phyloP scores from a whole-genome alignment of 2,329 filamentous ascomycete species.

The Pseudogymnoascus sp. region DNA sequence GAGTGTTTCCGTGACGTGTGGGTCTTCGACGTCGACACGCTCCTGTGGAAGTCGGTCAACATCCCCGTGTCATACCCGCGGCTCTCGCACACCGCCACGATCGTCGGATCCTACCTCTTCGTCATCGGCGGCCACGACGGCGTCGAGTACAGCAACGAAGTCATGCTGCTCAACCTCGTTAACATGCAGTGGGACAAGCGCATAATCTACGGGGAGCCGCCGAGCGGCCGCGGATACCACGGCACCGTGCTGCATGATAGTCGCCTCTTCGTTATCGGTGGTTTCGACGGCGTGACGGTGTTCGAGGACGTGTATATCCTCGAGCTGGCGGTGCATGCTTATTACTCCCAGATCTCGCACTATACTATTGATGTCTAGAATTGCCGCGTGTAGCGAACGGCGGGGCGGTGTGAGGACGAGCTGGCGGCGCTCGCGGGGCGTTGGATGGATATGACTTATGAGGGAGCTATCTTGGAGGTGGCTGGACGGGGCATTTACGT shows the following conservation, averaged over 20 bases:
- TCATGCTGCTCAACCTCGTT: constrained; percentile 61
- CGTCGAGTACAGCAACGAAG: constrained; percentile 61
- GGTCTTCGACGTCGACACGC: constrained; percentile 62
- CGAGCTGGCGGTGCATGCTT: constrained; percentile 62
- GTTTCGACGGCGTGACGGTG: constrained; percentile 61
- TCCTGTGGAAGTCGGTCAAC: constrained; percentile 51
- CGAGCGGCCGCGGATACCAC: constrained; percentile 60
- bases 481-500: neutral
- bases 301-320: constrained; percentile 62
- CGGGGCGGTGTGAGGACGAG: neutral
- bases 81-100: constrained; percentile 60
- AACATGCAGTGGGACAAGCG: constrained; percentile 69
- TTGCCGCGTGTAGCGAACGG: neutral
- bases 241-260: constrained; percentile 59
- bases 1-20: constrained; percentile 69
- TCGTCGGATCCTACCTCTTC: constrained; percentile 64
- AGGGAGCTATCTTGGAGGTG: neutral
- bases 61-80: constrained; percentile 55
- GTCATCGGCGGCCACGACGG: constrained; percentile 65
- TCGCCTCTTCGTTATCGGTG: constrained; percentile 56
- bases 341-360: constrained; percentile 68
- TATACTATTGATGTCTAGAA: constrained; percentile 59
- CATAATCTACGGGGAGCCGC: constrained; percentile 56
- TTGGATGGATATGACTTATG: constrained; percentile 5
- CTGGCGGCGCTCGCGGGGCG: neutral